Conservation (phyloP, 306 rosid species). For the Luffa acutangula region DNA sequence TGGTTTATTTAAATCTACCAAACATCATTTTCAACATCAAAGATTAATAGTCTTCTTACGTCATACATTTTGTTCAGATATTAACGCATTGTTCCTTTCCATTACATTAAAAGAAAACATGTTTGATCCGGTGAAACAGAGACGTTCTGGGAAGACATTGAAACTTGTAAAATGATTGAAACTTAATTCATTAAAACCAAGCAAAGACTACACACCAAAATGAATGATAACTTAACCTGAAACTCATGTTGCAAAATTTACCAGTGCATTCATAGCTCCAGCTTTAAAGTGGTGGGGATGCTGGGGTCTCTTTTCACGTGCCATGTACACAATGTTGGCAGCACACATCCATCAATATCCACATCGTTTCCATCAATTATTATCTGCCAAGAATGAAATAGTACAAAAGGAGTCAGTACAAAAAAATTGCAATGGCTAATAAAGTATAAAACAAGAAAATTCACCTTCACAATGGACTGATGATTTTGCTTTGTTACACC, state of each 20-base stretch:
- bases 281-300: conserved; percentile 68
- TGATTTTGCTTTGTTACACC: conserved; percentile 45
- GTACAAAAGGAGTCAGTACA: background rate
- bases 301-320: conserved; percentile 54
- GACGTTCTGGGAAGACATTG: background rate
- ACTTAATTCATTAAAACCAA: background rate
- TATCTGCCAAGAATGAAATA: conserved; percentile 18
- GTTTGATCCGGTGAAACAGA: background rate
- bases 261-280: conserved; percentile 65
- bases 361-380: conserved; percentile 39
- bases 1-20: background rate
- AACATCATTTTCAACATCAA: background rate
- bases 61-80: background rate
- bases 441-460: background rate
- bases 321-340: conserved; percentile 56
- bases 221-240: background rate
- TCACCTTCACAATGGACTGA: conserved; percentile 50
- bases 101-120: background rate
- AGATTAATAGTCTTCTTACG: background rate
- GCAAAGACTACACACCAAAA: background rate
- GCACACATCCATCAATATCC: conserved; percentile 35
- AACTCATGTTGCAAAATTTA: background rate
- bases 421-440: background rate
- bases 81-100: background rate
- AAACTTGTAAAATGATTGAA: no score